Conservation (phyloP, 108 stramenopile species). For the Cyclotella choctawhatcheeana region DNA sequence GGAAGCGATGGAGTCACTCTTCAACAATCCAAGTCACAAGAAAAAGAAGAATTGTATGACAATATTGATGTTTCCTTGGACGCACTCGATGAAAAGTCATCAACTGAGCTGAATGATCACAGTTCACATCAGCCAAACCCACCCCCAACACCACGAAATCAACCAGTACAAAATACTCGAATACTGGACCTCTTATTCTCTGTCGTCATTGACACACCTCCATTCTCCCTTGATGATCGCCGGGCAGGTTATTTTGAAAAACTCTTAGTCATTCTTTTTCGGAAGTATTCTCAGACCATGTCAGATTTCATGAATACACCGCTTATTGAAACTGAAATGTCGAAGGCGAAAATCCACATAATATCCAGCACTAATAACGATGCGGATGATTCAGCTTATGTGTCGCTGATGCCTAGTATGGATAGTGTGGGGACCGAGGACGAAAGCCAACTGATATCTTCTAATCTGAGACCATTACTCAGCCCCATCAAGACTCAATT, state of each 20-base stretch:
- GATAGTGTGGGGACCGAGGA: slow-evolving; percentile 5
- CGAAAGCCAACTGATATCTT: neutral
- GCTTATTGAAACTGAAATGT: slow-evolving; percentile 17
- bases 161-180: slow-evolving; percentile 8
- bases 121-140: slow-evolving; percentile 1
- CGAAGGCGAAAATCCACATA: slow-evolving; percentile 1
- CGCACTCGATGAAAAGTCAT: neutral
- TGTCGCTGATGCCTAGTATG: slow-evolving; percentile 3
- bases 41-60: slow-evolving; percentile 11
- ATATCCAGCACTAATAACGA: neutral
- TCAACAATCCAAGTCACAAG: neutral
- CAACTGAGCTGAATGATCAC: neutral
- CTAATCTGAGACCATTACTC: neutral
- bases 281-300: slow-evolving; percentile 65
- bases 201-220: slow-evolving; percentile 70
- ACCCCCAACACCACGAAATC: slow-evolving; percentile 1
- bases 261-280: slow-evolving; percentile 77
- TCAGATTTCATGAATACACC: slow-evolving; percentile 72
- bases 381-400: neutral
- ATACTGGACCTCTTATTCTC: slow-evolving; percentile 82
- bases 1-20: slow-evolving; percentile 1
- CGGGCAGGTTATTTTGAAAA: slow-evolving; percentile 97
- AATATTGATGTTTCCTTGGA: slow-evolving; percentile 13
- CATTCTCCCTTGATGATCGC: slow-evolving; percentile 84
- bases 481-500: slow-evolving; percentile 2